Evolutionary conservation across 2,329 filamentous ascomycete genomes (phyloP).

Genomic region (Pseudopithomyces chartarum): DNA sequence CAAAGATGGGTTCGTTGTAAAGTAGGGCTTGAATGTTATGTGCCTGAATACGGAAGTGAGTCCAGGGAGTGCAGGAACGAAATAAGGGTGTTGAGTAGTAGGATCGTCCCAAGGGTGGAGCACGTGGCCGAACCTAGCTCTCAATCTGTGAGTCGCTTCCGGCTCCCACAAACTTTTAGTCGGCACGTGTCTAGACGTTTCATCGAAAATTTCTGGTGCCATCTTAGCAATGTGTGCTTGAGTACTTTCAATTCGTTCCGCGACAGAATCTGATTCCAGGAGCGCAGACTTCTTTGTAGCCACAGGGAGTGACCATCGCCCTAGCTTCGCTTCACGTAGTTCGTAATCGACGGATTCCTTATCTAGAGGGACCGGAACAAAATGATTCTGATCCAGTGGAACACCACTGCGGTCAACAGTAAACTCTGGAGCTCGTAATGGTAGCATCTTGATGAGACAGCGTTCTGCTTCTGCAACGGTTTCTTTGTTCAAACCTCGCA

Average conservation of each 20-base stretch:
- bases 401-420: constrained; percentile 28
- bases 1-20: constrained; percentile 20
- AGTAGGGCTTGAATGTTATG: constrained; percentile 10
- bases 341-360: constrained; percentile 26
- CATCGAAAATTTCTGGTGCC: not conserved
- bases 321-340: constrained; percentile 24
- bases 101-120: constrained; percentile 24
- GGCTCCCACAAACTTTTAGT: constrained; percentile 15
- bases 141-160: constrained; percentile 19
- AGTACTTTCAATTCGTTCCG: not conserved
- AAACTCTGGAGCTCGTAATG: constrained; percentile 17
- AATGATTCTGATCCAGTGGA: constrained; percentile 16
- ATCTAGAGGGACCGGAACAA: constrained; percentile 25
- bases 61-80: constrained; percentile 26
- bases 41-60: constrained; percentile 27
- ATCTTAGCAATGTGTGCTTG: not conserved
- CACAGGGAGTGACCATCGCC: constrained; percentile 33
- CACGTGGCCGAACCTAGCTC: constrained; percentile 30
- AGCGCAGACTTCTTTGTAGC: not conserved
- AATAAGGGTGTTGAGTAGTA: constrained; percentile 14
- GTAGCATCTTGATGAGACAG: constrained; percentile 33
- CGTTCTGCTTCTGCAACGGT: constrained; percentile 36
- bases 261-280: not conserved
- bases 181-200: not conserved
- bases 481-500: constrained; percentile 30